Conservation (phyloP, 2,329 filamentous ascomycete genomes). For the Clathrospora elynae region DNA sequence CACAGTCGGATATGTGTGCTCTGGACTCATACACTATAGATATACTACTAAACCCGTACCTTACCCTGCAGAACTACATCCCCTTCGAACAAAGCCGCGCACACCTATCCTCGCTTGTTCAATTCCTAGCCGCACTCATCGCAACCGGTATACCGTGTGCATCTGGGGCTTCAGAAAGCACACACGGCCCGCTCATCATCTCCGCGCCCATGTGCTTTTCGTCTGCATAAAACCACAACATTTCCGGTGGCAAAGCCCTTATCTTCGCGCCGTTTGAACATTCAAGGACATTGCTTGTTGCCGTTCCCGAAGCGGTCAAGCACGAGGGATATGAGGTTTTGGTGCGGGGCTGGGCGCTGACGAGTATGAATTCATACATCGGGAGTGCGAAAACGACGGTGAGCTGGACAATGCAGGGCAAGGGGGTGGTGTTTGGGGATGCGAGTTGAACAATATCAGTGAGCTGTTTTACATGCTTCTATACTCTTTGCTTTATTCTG, state of each 20-base stretch:
- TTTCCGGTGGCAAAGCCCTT: conserved; percentile 29
- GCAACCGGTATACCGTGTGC: conserved; percentile 43
- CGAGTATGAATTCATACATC: conserved; percentile 38
- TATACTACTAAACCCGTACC: conserved; percentile 38
- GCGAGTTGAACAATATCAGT: conserved; percentile 17
- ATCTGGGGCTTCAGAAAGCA: conserved; percentile 35
- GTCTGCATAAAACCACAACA: not conserved
- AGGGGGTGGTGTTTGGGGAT: conserved; percentile 50
- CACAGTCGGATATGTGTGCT: conserved; percentile 14
- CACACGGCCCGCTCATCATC: conserved; percentile 39
- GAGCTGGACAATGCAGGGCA: conserved; percentile 50
- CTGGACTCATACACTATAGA: conserved; percentile 29
- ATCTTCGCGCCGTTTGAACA: conserved; percentile 43
- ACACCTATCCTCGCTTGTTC: conserved; percentile 26
- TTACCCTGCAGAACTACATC: conserved; percentile 48
- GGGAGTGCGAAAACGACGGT: conserved; percentile 27
- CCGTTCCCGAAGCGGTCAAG: conserved; percentile 38
- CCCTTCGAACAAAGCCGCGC: conserved; percentile 27
- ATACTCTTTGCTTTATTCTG: too few species aligned
- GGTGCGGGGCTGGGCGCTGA: conserved; percentile 48
- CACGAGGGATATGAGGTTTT: conserved; percentile 23
- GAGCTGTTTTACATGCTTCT: too few species aligned
- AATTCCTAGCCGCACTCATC: conserved; percentile 29
- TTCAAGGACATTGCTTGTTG: conserved; percentile 39
- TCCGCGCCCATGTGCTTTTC: conserved; percentile 21